Percentiles rank a stretch among this genome's conserved stretches.
Evolutionary conservation across 257 asterid genomes (phyloP).

Genomic region (Gentiana dahurica): DNA sequence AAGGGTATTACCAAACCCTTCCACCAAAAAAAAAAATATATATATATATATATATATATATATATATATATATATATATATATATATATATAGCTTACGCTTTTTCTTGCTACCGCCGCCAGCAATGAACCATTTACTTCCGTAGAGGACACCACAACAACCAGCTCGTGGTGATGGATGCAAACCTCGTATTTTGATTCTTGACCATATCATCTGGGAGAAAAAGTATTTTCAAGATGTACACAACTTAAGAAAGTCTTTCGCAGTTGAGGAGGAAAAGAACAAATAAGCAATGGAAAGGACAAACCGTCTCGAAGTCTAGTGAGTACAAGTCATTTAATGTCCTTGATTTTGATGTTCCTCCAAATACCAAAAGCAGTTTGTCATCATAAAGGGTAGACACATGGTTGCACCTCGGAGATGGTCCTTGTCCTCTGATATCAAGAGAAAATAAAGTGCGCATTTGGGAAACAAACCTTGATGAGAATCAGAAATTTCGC

Average conservation of each 20-base stretch:
- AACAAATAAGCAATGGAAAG: background rate
- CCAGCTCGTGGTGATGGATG: conserved; percentile 99
- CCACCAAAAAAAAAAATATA: too few relatives aligned
- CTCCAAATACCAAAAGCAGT: conserved; percentile 75
- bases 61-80: background rate
- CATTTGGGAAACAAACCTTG: background rate
- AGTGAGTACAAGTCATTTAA: conserved; percentile 87
- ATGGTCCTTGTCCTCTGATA: conserved; percentile 82
- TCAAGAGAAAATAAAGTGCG: conserved; percentile 1
- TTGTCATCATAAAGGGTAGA: conserved; percentile 93
- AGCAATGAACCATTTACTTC: conserved; percentile 91
- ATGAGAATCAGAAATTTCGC: background rate
- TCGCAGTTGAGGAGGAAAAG: background rate
- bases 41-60: background rate
- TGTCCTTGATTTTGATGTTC: conserved; percentile 79
- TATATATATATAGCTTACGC: conserved; percentile 30
- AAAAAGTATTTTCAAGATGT: conserved; percentile 1
- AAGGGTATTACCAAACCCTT: too few relatives aligned
- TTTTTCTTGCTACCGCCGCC: conserved; percentile 97
- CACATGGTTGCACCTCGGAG: conserved; percentile 81
- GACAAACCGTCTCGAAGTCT: conserved; percentile 87
- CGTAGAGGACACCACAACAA: conserved; percentile 88
- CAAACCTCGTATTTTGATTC: conserved; percentile 72
- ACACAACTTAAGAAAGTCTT: background rate
- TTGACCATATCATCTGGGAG: conserved; percentile 91